Evolutionary conservation across 306 rosid genomes (phyloP).

Genomic region (Quercus aquifolioides): DNA sequence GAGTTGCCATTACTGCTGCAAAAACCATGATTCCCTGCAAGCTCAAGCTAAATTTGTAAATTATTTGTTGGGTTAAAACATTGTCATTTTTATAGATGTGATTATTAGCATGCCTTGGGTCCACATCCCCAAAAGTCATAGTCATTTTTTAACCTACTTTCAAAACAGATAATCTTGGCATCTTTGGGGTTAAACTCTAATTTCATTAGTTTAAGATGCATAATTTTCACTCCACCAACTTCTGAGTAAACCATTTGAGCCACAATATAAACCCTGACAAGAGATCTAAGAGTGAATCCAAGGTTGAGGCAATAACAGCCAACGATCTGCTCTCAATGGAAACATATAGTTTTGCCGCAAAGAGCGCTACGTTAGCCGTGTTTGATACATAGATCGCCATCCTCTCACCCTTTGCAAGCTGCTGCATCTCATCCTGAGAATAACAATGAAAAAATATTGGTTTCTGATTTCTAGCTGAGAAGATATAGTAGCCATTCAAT

Average conservation of each 20-base stretch:
- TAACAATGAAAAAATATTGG: too few relatives aligned
- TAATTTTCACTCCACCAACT: too few relatives aligned
- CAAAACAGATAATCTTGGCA: too few relatives aligned
- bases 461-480: too few relatives aligned
- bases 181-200: too few relatives aligned
- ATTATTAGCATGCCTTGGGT: not conserved
- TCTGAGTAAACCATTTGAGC: conserved; percentile 36
- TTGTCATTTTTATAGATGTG: too few relatives aligned
- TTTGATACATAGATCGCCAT: conserved; percentile 57
- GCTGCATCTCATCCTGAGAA: conserved; percentile 60
- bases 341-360: conserved; percentile 64
- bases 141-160: too few relatives aligned
- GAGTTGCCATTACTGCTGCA: conserved; percentile 83
- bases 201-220: too few relatives aligned
- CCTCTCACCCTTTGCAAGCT: conserved; percentile 62
- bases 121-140: too few relatives aligned
- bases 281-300: conserved; percentile 81
- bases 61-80: not conserved
- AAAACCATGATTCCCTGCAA: conserved; percentile 83
- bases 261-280: conserved; percentile 78
- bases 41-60: conserved; percentile 5
- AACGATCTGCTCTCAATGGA: conserved; percentile 64
- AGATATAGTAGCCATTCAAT: too few relatives aligned
- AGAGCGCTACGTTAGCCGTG: conserved; percentile 50
- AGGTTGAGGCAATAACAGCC: conserved; percentile 78